Evolutionary conservation across 371 early-diverging fungal genomes (phyloP), one percentile per base, ranked within the genome.

Genomic region (Dichotomocladium elegans): DNA sequence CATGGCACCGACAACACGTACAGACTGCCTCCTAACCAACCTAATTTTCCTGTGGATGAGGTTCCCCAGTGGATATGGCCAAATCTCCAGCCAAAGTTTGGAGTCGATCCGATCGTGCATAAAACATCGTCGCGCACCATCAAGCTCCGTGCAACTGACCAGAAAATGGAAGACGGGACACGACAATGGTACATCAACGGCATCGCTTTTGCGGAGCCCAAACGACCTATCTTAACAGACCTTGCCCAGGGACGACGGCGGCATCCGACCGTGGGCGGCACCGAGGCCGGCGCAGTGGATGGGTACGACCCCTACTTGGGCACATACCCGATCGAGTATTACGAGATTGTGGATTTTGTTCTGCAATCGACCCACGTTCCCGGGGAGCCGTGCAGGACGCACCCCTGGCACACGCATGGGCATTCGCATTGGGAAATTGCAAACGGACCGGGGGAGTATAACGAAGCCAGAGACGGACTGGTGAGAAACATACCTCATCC

Each of bases 391-490:
- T 75, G 76, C 37, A 60, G 70, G 9, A 63, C 58, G 31, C 76
- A 75, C 55, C 76, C 72, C 9, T 75, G 76, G 76, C 76, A 75
- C 33, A 75, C 72, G 2, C 76, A 75, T 25, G 76, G 76, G 4
- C 76, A 75, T 24, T 72, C 70, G 2, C 76, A 75, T 47, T 75
- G 67, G 62, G 63, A 63, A 41, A 69, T 75, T 26, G 76, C 76
- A 0, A 41, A 61, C 14, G 76, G 76, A 11, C n/a, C 53, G 47
- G 76, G 76, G 6, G 70, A 72, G 49, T 75, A 75, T 24, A 47
- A 57, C 12, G 61, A 68, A 26, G 58, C 56, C 25, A 25, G 51
- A 21, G 62, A 74, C 48, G 57, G 57, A 0, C 11, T 58, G 14
- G 57, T 53, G 3, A 53, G 60, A 17, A 74, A 63, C 35, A 27